These are phyloP conservation scores for Xylaria sp. DNA, from an alignment of 2,329 filamentous ascomycete species.

Conservation along the genomic window DNA sequence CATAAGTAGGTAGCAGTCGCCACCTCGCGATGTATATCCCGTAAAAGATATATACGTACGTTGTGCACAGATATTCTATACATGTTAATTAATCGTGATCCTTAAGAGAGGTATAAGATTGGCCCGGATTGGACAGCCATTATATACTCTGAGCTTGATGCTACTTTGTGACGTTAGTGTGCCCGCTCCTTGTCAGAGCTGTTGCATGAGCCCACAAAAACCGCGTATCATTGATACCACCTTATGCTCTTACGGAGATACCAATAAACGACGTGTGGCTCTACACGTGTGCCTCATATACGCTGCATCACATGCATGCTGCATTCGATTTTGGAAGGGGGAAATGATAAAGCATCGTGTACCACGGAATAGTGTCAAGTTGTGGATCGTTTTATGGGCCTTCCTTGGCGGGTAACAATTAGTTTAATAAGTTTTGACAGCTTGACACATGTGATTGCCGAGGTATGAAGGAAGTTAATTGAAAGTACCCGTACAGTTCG, in stretches of 20 bases:
- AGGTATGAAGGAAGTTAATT: conserved; percentile 11
- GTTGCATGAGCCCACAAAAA: conserved; percentile 3
- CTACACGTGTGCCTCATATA: background rate
- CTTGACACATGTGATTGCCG: conserved; percentile 14
- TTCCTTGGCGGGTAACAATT: background rate
- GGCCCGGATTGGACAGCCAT: background rate
- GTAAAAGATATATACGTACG: background rate
- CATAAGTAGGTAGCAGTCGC: background rate
- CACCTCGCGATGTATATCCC: background rate
- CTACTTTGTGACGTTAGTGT: conserved; percentile 16
- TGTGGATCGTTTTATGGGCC: conserved; percentile 31
- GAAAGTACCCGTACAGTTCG: background rate
- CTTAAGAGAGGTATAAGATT: background rate
- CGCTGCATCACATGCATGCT: conserved; percentile 22
- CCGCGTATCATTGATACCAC: background rate
- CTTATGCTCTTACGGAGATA: background rate
- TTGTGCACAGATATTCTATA: background rate
- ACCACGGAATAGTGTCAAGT: conserved; percentile 12
- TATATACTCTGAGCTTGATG: background rate
- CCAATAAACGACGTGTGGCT: background rate
- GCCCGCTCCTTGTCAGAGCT: background rate
- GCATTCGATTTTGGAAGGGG: background rate
- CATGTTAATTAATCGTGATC: background rate
- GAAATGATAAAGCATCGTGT: conserved; percentile 9
- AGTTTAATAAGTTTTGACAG: conserved; percentile 1